Conservation (phyloP, 2,329 filamentous ascomycete species). For the Colletotrichum ledebouriae region DNA sequence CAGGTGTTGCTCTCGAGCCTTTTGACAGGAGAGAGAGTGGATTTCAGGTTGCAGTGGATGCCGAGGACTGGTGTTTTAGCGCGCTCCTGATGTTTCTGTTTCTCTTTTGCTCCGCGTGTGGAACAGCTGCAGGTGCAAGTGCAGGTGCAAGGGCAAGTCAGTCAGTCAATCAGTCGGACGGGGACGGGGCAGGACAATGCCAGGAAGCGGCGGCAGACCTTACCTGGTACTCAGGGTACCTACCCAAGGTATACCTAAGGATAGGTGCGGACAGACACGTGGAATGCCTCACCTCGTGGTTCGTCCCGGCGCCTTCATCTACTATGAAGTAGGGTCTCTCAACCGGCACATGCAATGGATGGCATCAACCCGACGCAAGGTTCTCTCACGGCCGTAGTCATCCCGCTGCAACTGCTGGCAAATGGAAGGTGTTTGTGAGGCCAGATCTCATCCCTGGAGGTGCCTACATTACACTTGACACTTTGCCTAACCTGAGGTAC, state of each 20-base stretch:
- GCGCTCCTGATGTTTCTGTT: conserved; percentile 37
- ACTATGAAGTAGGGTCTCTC: too few species aligned
- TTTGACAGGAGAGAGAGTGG: conserved; percentile 34
- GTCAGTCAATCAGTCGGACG: too few species aligned
- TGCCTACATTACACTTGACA: too few species aligned
- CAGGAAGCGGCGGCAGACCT: too few species aligned
- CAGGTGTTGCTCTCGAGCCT: neutral
- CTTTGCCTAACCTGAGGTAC: too few species aligned
- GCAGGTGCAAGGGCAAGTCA: conserved; percentile 1
- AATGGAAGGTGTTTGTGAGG: too few species aligned
- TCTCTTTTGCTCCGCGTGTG: conserved; percentile 32
- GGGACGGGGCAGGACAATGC: neutral
- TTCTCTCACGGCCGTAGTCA: too few species aligned
- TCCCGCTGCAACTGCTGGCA: too few species aligned
- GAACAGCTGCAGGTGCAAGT: conserved; percentile 29
- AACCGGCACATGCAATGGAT: too few species aligned
- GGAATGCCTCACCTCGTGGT: conserved; percentile 29
- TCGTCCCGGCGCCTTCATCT: neutral
- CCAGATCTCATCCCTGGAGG: too few species aligned
- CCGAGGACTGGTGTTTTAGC: conserved; percentile 39
- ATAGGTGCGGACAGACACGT: neutral
- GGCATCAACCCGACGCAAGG: neutral
- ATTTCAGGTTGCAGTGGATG: conserved; percentile 37
- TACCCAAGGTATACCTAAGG: neutral
- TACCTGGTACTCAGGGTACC: too few species aligned